A percentile compares a stretch with the other conserved stretches of the same genome.
These are phyloP conservation scores for Pseudonitzschia pungens DNA, from an alignment of 108 stramenopile genomes.

Conservation along the genomic window DNA sequence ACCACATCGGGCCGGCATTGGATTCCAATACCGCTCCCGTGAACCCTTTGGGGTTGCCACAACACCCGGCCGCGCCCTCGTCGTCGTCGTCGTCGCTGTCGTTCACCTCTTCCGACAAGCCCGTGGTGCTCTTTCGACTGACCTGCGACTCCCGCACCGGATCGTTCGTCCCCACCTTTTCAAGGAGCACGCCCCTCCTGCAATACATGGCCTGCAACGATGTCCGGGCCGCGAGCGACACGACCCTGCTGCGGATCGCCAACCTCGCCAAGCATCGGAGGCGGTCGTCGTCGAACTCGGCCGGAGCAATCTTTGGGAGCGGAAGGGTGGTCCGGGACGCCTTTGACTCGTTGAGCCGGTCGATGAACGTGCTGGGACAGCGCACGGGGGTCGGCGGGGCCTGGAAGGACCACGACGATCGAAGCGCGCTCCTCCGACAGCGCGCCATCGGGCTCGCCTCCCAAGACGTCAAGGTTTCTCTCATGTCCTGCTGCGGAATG, in stretches of 20 bases:
- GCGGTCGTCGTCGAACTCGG: background rate
- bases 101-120: conserved; percentile 15
- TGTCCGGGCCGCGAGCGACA: conserved; percentile 50
- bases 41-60: no score
- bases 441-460: conserved; percentile 71
- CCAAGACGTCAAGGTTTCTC: conserved; percentile 62
- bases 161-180: conserved; percentile 67
- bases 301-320: conserved; percentile 43
- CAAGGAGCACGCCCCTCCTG: conserved; percentile 57
- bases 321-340: conserved; percentile 76
- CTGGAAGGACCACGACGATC: conserved; percentile 77
- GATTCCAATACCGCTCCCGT: background rate
- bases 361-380: conserved; percentile 82
- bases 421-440: conserved; percentile 59
- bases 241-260: conserved; percentile 61
- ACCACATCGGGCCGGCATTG: conserved; percentile 13
- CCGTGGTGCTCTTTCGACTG: conserved; percentile 74
- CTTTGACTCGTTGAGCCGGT: conserved; percentile 74
- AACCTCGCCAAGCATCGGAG: conserved; percentile 41
- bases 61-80: no score
- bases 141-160: conserved; percentile 82
- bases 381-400: conserved; percentile 79
- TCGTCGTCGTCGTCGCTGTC: background rate
- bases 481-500: conserved; percentile 79
- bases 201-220: conserved; percentile 76